These are phyloP conservation scores for Trichosanthes truncata DNA, from an alignment of 306 rosid species.

Conservation along the genomic window DNA sequence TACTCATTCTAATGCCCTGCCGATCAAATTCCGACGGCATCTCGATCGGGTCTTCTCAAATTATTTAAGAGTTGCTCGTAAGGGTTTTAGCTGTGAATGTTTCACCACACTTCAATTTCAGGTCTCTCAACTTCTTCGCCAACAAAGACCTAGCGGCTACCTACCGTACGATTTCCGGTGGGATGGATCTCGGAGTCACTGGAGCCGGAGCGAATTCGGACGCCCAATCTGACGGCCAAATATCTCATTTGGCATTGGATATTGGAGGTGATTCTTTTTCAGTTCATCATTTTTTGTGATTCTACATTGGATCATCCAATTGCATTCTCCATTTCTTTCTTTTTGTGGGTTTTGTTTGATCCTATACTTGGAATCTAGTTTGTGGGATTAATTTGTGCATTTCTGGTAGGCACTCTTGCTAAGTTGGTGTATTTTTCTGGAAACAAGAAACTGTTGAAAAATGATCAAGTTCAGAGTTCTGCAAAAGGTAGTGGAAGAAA, in stretches of 20 bases:
- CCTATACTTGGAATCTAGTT: background rate
- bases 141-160: background rate
- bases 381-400: background rate
- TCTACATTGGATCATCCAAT: background rate
- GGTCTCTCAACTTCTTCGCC: background rate
- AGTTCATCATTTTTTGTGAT: background rate
- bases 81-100: background rate
- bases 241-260: slow-evolving; percentile 76
- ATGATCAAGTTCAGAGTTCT: slow-evolving; percentile 27
- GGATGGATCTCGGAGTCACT: slow-evolving; percentile 38
- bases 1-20: background rate
- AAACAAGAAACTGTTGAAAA: slow-evolving; percentile 21
- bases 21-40: background rate
- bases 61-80: background rate
- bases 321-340: background rate
- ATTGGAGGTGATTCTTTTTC: slow-evolving; percentile 56
- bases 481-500: slow-evolving; percentile 20
- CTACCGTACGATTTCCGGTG: background rate
- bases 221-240: slow-evolving; percentile 20
- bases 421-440: slow-evolving; percentile 78
- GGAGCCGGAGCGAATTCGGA: slow-evolving; percentile 24
- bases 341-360: background rate
- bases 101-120: background rate
- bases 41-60: background rate
- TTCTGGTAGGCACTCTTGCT: slow-evolving; percentile 60